Percentiles rank a stretch among this genome's conserved stretches.
These are phyloP conservation scores for Aureobasidium sp. DNA, from an alignment of 2,329 filamentous ascomycete genomes.

Conservation along the genomic window DNA sequence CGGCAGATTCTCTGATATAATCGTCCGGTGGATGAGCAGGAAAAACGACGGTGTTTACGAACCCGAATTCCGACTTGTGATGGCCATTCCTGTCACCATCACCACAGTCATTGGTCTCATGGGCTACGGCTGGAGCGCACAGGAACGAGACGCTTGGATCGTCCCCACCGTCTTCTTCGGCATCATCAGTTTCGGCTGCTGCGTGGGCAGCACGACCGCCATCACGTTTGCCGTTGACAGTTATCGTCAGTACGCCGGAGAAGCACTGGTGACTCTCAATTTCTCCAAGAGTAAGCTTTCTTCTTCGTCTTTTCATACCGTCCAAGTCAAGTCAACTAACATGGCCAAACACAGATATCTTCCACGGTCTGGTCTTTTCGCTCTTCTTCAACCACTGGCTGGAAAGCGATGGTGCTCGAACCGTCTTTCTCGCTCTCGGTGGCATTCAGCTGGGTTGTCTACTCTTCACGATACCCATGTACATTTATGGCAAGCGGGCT, in stretches of 20 bases:
- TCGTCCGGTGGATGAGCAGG: conserved; percentile 74
- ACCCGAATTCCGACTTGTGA: conserved; percentile 84
- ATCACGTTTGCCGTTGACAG: conserved; percentile 94
- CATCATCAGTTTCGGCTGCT: conserved; percentile 84
- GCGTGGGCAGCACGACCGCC: conserved; percentile 78
- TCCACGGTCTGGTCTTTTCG: conserved; percentile 83
- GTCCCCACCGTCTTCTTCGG: conserved; percentile 93
- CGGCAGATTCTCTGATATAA: conserved; percentile 76
- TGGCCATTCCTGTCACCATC: conserved; percentile 73
- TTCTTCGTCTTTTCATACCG: not conserved
- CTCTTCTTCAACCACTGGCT: conserved; percentile 87
- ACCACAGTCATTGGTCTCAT: conserved; percentile 80
- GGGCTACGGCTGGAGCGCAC: conserved; percentile 90
- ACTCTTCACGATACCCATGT: conserved; percentile 78
- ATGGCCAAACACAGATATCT: conserved; percentile 50
- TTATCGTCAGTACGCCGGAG: conserved; percentile 87
- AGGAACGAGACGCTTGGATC: conserved; percentile 72
- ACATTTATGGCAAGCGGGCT: conserved; percentile 82
- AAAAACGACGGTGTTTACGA: conserved; percentile 92
- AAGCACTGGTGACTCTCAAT: conserved; percentile 89
- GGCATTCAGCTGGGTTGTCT: conserved; percentile 75
- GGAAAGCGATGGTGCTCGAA: conserved; percentile 63
- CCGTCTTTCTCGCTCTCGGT: conserved; percentile 75
- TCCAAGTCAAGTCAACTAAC: not conserved
- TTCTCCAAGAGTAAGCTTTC: conserved; percentile 68